Evolutionary conservation across 306 rosid species (phyloP).

Genomic region (Oemleria cerasiformis): DNA sequence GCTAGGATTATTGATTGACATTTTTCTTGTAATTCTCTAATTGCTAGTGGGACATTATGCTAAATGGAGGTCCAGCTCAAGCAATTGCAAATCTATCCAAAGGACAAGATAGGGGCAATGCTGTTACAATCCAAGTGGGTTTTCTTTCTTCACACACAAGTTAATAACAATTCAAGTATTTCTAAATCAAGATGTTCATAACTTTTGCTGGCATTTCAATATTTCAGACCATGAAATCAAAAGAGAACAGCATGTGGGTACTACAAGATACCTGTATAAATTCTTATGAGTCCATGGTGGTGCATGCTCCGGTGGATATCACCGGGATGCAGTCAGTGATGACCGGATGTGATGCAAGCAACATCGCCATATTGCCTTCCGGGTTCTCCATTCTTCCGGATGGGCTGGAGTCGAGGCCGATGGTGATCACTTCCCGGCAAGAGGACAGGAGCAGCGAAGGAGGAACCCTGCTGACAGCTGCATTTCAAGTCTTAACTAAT

Average conservation of each 20-base stretch:
- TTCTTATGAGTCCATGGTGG: constrained; percentile 81
- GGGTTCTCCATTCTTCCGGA: constrained; percentile 93
- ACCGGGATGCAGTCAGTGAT: constrained; percentile 79
- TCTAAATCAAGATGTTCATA: constrained; percentile 7
- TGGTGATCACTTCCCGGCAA: constrained; percentile 65
- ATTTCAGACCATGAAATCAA: constrained; percentile 61
- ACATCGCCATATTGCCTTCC: constrained; percentile 71
- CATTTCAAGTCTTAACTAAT: constrained; percentile 75
- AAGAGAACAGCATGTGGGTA: constrained; percentile 79
- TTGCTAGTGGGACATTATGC: constrained; percentile 84
- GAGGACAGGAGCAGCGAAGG: constrained; percentile 73
- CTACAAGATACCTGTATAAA: constrained; percentile 92
- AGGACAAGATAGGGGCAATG: constrained; percentile 96
- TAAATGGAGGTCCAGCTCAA: constrained; percentile 68
- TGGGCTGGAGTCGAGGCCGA: constrained; percentile 72
- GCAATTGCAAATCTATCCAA: constrained; percentile 78
- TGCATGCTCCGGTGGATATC: constrained; percentile 75
- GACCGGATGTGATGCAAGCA: constrained; percentile 91
- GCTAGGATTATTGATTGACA: constrained; percentile 13
- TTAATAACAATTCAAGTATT: background rate
- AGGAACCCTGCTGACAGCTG: constrained; percentile 79
- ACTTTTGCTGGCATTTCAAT: constrained; percentile 12
- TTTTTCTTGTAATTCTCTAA: constrained; percentile 9
- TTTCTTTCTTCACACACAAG: constrained; percentile 6
- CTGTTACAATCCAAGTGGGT: constrained; percentile 81